Percentiles rank a stretch among this genome's conserved stretches.
These are phyloP conservation scores for Penicillium olsonii DNA, from an alignment of 2,329 filamentous ascomycete species.

Conservation along the genomic window DNA sequence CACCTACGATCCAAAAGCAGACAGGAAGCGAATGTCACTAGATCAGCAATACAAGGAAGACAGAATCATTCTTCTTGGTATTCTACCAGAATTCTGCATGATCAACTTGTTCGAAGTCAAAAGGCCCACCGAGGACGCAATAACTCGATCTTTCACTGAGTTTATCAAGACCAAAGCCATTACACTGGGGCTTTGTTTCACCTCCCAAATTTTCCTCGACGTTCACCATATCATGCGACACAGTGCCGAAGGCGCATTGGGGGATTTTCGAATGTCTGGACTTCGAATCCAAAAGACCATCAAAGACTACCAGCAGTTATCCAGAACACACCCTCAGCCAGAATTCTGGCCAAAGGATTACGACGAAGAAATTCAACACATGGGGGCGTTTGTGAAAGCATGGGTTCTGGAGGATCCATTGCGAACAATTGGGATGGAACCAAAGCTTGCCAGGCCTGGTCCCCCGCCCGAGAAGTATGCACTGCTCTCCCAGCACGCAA, in stretches of 20 bases:
- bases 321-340: slow-evolving; percentile 23
- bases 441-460: not conserved
- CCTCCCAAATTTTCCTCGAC: slow-evolving; percentile 36
- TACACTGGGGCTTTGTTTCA: slow-evolving; percentile 33
- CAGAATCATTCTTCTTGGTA: slow-evolving; percentile 32
- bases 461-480: slow-evolving; percentile 21
- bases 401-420: slow-evolving; percentile 25
- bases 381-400: slow-evolving; percentile 13
- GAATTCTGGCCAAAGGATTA: slow-evolving; percentile 29
- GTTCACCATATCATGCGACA: slow-evolving; percentile 36
- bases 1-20: slow-evolving; percentile 29
- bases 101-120: slow-evolving; percentile 16
- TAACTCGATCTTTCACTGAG: slow-evolving; percentile 31
- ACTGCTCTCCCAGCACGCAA: slow-evolving; percentile 27
- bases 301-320: slow-evolving; percentile 26
- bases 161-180: slow-evolving; percentile 30
- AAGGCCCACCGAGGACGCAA: slow-evolving; percentile 30
- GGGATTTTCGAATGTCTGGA: slow-evolving; percentile 27
- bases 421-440: no score
- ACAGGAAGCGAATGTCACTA: slow-evolving; percentile 30
- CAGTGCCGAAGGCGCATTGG: slow-evolving; percentile 20
- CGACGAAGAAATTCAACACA: slow-evolving; percentile 23
- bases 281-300: slow-evolving; percentile 30
- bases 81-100: slow-evolving; percentile 34
- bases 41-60: slow-evolving; percentile 38